Base-by-base conservation (phyloP, 495 filamentous ascomycete species). In the Lasiosphaeris hirsuta region DNA sequence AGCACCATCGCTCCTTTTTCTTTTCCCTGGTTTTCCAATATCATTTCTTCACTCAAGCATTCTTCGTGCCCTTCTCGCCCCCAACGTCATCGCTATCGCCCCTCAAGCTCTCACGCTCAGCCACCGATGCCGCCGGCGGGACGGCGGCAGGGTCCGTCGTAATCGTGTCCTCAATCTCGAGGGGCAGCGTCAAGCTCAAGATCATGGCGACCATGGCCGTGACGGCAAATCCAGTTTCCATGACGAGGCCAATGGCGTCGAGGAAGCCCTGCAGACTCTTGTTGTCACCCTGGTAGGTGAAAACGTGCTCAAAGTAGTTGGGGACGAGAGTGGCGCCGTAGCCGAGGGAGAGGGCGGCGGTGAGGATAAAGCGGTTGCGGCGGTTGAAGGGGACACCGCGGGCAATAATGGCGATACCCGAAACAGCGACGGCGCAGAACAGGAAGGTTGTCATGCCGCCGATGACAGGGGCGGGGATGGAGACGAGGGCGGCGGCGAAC, bases 361-460 rank as follows among this genome's bases (percentile, higher is more conserved):
- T 93, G 40, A 96, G 78, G 66, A 97, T 87, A 72, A 96, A 97
- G 3, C 92, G 82, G 65, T 90, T 96, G 51, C 91, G 86, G 6
- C 91, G 83, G 30, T 84, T 95, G 72, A 95, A 96, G 3, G 86
- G 82, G 4, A 89, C 79, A 46, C 72, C 73, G 8, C 85, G 86
- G 19, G 84, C 76, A 64, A 94, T 90, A 62, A 97, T 96, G 44
- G 90, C 82, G 56, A 96, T 83, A 62, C 92, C 92, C 1, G 89
- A 94, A 13, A 95, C 84, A 14, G 89, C 88, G 23, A 97, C 92
- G 8, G 89, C 80, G 58, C 79, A 81, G 76, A 96, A 96, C 13
- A 97, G 78, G 73, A 96, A 96, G 1, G 90, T 92, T 0, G 92
- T 96, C 90, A 97, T 95, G 34, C 92, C 92, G 50, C 92, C 92